Base-by-base conservation (phyloP, 73 alveolate species). In the Paramecium octaurelia region DNA sequence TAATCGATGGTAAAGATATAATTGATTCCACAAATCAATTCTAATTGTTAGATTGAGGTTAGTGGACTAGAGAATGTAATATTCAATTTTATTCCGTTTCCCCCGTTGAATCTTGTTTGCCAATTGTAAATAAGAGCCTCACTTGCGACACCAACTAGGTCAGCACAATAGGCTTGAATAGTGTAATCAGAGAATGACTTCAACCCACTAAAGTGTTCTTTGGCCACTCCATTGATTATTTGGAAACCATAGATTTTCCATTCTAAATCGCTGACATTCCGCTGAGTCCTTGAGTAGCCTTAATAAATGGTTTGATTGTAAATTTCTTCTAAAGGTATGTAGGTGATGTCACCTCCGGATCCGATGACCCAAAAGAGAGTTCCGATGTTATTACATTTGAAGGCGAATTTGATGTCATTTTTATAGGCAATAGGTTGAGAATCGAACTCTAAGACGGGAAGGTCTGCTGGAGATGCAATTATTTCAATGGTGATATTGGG, bases 321-420 rank as follows among this genome's bases (percentile, higher is more conserved):
- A 38, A 80, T 80, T 35, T 80, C 91, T 43, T 35, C 73, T 1
- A 27, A 14, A 8, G 70, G 76, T 21, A 80, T 80, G 24, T 80
- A 80, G 0, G 36, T 46, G 35, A 80, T 80, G 12, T 80, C 46
- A 11, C 46, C 73, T 24, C 91, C 91, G 46, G 46, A 44, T 24
- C 91, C 91, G 7, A 80, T 8, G 46, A 48, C 91, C 91, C 91
- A 80, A 42, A 44, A 24, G 48, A 80, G 75, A n/a, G 75, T 48
- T 24, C 64, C 70, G 21, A 64, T 3, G 6, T 21, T 43, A 27
- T 59, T 80, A 18, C 91, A 80, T 18, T 34, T 80, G 12, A 80
- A 80, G 16, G 43, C 16, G 27, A 80, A 80, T 23, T 18, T 43
- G 7, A 48, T 48, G 7, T 42, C 48, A 80, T 80, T 80, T 80